Conservation (phyloP, 768 basidiomycete genomes). For the Termitomyces sp. region DNA sequence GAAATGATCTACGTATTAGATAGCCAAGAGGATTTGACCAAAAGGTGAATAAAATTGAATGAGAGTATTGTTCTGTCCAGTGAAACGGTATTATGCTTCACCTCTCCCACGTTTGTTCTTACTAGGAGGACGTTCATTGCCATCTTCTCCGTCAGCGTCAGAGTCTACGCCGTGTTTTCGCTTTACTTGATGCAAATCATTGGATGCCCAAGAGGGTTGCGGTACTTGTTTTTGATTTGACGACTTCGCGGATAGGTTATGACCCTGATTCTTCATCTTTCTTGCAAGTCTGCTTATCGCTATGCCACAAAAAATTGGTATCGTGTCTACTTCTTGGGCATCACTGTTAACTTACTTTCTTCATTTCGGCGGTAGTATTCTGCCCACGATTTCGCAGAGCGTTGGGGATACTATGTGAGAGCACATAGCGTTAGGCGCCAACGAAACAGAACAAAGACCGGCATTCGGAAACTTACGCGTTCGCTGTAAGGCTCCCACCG, state of each 20-base stretch:
- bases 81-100: constrained; percentile 5
- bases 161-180: constrained; percentile 29
- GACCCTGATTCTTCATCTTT: constrained; percentile 29
- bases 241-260: constrained; percentile 9
- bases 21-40: constrained; percentile 2
- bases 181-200: constrained; percentile 21
- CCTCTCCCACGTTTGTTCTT: constrained; percentile 21
- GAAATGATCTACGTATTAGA: constrained; percentile 3
- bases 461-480: constrained; percentile 31
- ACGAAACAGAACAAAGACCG: not conserved
- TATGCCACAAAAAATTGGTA: not conserved
- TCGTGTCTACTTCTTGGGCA: not conserved
- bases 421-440: not conserved
- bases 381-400: constrained; percentile 54
- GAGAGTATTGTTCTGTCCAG: not conserved
- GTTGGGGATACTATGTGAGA: constrained; percentile 42
- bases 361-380: constrained; percentile 55
- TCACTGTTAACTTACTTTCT: constrained; percentile 29
- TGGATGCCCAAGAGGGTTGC: constrained; percentile 24
- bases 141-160: constrained; percentile 19
- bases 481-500: constrained; percentile 52
- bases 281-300: constrained; percentile 26
- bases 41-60: not conserved
- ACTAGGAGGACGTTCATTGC: constrained; percentile 3
- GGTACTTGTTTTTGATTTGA: constrained; percentile 21